phyloP scores from a whole-genome alignment of 345 rosid species.

The Clarkia xantiana region DNA sequence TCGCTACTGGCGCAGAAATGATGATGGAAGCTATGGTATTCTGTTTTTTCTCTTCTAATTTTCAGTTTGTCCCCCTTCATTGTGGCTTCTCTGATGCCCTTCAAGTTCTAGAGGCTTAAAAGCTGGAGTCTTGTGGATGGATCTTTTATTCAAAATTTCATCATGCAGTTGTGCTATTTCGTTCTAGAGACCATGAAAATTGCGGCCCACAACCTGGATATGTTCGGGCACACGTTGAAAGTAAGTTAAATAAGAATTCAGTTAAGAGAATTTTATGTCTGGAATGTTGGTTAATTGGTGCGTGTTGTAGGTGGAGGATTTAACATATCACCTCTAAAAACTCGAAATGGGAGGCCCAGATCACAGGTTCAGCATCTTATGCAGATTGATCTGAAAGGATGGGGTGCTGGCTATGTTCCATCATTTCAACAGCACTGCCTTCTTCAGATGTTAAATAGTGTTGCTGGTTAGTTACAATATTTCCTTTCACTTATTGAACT shows the following conservation, averaged over 20 bases:
- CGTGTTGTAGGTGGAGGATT: slow-evolving; percentile 81
- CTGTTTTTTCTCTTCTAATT: neutral
- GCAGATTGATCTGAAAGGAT: slow-evolving; percentile 97
- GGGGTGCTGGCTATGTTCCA: slow-evolving; percentile 85
- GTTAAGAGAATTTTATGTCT: no score
- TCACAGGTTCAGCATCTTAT: slow-evolving; percentile 91
- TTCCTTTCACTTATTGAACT: neutral
- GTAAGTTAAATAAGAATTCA: slow-evolving; percentile 24
- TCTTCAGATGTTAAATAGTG: slow-evolving; percentile 94
- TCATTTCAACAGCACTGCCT: slow-evolving; percentile 97
- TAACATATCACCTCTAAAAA: slow-evolving; percentile 76
- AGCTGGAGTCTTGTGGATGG: neutral
- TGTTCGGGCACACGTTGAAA: slow-evolving; percentile 96
- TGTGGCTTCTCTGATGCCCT: neutral
- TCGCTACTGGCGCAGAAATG: slow-evolving; percentile 97
- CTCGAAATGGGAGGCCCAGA: slow-evolving; percentile 77
- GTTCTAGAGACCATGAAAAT: slow-evolving; percentile 90
- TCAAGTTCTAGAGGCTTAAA: neutral
- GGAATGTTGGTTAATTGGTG: slow-evolving; percentile 5
- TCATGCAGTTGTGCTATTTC: slow-evolving; percentile 78
- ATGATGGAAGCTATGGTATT: slow-evolving; percentile 96
- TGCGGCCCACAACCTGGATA: slow-evolving; percentile 87
- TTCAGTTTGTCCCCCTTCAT: no score
- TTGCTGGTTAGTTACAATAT: slow-evolving; percentile 54
- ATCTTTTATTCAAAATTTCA: neutral